Evolutionary conservation across 1,284 basidiomycete species (phyloP), one percentile per base, ranked within the genome.

Genomic region (Ceratobasidium sp.): DNA sequence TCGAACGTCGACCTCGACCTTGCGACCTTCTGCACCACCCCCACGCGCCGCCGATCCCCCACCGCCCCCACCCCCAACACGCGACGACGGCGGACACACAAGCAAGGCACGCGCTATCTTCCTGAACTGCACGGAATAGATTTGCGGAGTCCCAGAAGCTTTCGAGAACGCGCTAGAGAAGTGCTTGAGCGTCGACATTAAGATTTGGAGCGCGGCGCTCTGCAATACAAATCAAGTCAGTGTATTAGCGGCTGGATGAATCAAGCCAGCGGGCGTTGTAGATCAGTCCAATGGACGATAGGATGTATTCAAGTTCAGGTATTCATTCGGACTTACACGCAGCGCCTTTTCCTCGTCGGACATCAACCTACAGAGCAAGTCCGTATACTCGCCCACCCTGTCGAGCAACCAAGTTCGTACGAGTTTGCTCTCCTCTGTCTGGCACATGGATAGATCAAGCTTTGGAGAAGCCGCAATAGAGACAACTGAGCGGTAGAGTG

Each of bases 101-200:
- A 93, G 81, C 5, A 94, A 82, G 0, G 83, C 86, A 23, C 82
- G 80, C 0, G 88, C 83, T 25, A 93, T 85, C 79, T 85, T 86
- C 64, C 85, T 84, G 81, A 93, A 92, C 76, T 89, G 88, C 0
- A 86, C 82, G 18, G 85, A 81, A 76, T 93, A 88, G 75, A 92
- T 89, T 76, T 91, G 90, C 0, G 88, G 87, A 44, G 79, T 81
- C 25, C 78, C 75, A 2, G 80, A 74, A 42, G 81, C 79, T 63
- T 82, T 83, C 12, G 85, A 84, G n/a, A 87, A 81, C 12, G 86
- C 84, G 4, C 85, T 85, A 2, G 92, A 94, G 12, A 95, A 84
- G 74, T 92, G 87, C 76, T 88, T 92, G 75, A 92, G 85, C 11
- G 95, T 81, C 0, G 92, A 92, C 76, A 95, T 87, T n/a, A 94